Percentiles rank a stretch among this genome's conserved stretches.
Evolutionary conservation across 2,329 filamentous ascomycete species (phyloP).

Genomic region (Dothidotthia symphoricarpi): DNA sequence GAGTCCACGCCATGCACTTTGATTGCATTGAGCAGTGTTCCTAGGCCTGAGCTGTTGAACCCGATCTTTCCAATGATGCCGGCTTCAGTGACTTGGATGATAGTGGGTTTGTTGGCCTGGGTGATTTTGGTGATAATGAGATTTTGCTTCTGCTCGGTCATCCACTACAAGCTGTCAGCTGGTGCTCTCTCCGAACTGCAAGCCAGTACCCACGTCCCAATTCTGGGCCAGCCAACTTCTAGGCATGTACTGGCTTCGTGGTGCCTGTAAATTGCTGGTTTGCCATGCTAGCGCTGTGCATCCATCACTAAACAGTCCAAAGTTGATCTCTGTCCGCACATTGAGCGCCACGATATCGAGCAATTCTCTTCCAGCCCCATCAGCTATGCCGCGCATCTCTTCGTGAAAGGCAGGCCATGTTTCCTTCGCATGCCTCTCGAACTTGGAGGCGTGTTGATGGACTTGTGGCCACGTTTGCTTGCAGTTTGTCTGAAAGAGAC

Average conservation of each 20-base stretch:
- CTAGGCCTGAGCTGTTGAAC: constrained; percentile 59
- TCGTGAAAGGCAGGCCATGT: constrained; percentile 47
- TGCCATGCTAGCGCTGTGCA: constrained; percentile 56
- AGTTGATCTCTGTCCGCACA: constrained; percentile 57
- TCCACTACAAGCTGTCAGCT: constrained; percentile 46
- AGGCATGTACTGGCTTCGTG: no score
- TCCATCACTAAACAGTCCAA: constrained; percentile 58
- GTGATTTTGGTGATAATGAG: constrained; percentile 51
- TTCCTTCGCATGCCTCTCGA: constrained; percentile 46
- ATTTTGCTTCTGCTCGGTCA: constrained; percentile 50
- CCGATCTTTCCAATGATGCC: constrained; percentile 67
- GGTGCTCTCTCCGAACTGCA: neutral
- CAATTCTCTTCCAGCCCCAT: constrained; percentile 48
- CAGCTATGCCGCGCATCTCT: constrained; percentile 54
- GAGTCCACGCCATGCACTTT: constrained; percentile 55
- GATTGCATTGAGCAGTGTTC: constrained; percentile 62
- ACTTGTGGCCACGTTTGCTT: constrained; percentile 50
- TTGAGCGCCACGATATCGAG: constrained; percentile 59
- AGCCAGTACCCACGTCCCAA: constrained; percentile 50
- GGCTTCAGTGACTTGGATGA: constrained; percentile 59
- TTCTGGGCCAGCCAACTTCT: constrained; percentile 55
- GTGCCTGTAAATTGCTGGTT: constrained; percentile 30
- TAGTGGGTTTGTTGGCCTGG: constrained; percentile 46
- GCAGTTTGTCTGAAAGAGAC: constrained; percentile 49
- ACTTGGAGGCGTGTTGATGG: constrained; percentile 47